phyloP scores from a whole-genome alignment of 768 basidiomycete species.

The Termitomyces sp. region DNA sequence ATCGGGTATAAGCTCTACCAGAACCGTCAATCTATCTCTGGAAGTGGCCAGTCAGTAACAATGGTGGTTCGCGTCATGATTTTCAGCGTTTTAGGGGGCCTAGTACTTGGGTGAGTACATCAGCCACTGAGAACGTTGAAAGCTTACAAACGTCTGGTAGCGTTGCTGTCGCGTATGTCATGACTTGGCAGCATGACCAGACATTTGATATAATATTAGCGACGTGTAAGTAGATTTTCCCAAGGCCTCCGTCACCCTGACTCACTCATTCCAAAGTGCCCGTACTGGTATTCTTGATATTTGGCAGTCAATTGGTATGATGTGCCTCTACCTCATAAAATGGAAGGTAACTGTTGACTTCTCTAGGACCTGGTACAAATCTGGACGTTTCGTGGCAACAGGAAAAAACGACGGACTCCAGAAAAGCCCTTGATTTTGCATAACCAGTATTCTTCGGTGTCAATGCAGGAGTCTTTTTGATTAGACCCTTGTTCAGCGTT shows the following conservation, averaged over 20 bases:
- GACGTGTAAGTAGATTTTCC: slow-evolving; percentile 11
- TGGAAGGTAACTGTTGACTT: neutral
- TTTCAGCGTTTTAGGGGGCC: slow-evolving; percentile 23
- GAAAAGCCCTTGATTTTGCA: slow-evolving; percentile 5
- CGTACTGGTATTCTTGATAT: slow-evolving; percentile 18
- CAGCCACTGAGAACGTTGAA: neutral
- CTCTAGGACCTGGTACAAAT: slow-evolving; percentile 9
- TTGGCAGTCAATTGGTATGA: slow-evolving; percentile 21
- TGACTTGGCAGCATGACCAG: slow-evolving; percentile 16
- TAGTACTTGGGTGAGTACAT: slow-evolving; percentile 20
- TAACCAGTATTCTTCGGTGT: slow-evolving; percentile 6
- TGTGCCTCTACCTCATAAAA: neutral
- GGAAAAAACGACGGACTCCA: neutral
- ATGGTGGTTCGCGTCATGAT: slow-evolving; percentile 25
- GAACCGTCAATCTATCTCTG: slow-evolving; percentile 13
- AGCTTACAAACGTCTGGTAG: slow-evolving; percentile 4
- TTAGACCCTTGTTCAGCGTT: neutral
- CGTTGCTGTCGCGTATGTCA: slow-evolving; percentile 17
- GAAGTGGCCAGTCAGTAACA: slow-evolving; percentile 14
- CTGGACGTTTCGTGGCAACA: slow-evolving; percentile 8
- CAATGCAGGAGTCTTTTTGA: neutral
- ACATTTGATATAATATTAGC: slow-evolving; percentile 21
- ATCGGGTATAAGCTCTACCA: slow-evolving; percentile 20
- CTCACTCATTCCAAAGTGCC: slow-evolving; percentile 15
- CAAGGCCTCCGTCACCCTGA: neutral